These are phyloP conservation scores for Neocallimastix lanati DNA, from an alignment of 192 early-diverging fungal species.

Conservation along the genomic window DNA sequence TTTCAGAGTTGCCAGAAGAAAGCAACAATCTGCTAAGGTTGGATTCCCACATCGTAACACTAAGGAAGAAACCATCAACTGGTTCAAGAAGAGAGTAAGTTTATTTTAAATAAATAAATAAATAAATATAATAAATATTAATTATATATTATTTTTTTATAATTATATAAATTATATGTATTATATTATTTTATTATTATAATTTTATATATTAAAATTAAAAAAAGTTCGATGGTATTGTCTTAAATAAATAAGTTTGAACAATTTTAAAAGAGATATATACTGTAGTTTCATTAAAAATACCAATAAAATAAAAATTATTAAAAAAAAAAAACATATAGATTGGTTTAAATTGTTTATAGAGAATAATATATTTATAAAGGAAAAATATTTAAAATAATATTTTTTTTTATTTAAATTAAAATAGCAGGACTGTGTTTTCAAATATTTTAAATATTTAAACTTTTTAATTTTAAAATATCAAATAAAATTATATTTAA, in stretches of 20 bases:
- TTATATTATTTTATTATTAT: background rate
- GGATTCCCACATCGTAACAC: conserved; percentile 78
- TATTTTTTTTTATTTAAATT: too few species aligned
- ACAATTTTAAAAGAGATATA: too few species aligned
- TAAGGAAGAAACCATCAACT: conserved; percentile 90
- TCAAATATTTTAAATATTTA: too few species aligned
- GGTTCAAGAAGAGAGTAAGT: conserved; percentile 80
- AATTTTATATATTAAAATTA: background rate
- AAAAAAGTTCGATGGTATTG: conserved; percentile 61
- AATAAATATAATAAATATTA: too few species aligned
- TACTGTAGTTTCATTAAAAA: background rate
- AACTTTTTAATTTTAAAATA: too few species aligned
- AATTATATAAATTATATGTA: background rate
- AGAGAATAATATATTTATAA: too few species aligned
- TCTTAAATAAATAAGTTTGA: conserved; percentile 56
- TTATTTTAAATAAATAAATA: background rate
- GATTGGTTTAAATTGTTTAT: too few species aligned
- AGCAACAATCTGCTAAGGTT: conserved; percentile 64
- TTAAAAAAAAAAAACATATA: too few species aligned
- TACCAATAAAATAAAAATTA: background rate
- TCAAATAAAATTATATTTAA: too few species aligned
- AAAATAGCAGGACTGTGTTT: too few species aligned
- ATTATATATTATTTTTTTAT: background rate
- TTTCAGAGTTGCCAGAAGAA: conserved; percentile 84
- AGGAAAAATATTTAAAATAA: too few species aligned